Conservation (phyloP, 2,329 filamentous ascomycete species). For the Corynespora cassiicola region DNA sequence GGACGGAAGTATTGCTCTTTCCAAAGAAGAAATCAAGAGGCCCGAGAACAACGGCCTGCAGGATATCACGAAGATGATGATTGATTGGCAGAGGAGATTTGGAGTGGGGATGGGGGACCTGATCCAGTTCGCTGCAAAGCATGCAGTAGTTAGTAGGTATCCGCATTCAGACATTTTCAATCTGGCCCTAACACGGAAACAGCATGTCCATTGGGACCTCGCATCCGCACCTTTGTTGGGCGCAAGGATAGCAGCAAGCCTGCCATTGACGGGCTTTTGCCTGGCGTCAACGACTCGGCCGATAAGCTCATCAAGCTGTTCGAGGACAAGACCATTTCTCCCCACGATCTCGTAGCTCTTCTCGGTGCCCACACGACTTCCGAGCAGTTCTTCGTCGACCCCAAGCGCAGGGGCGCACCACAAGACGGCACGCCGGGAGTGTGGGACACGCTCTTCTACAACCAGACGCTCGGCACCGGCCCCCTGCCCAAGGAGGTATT, state of each 20-base stretch:
- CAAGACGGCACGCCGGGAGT: slow-evolving; percentile 40
- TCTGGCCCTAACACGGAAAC: neutral
- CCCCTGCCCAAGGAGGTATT: slow-evolving; percentile 33
- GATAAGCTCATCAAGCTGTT: slow-evolving; percentile 40
- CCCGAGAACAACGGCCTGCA: slow-evolving; percentile 29
- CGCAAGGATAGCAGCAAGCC: slow-evolving; percentile 32
- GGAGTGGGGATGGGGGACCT: slow-evolving; percentile 41
- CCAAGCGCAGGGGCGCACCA: slow-evolving; percentile 21
- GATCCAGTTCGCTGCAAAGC: slow-evolving; percentile 38
- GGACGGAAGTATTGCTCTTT: slow-evolving; percentile 32
- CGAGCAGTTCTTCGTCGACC: slow-evolving; percentile 35
- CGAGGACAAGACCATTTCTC: slow-evolving; percentile 38
- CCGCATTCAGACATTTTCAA: too few species aligned
- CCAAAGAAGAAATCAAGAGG: slow-evolving; percentile 20
- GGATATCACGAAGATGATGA: slow-evolving; percentile 17
- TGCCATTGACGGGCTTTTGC: slow-evolving; percentile 31
- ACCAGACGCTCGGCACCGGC: slow-evolving; percentile 30
- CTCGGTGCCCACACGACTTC: slow-evolving; percentile 39
- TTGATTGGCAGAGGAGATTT: slow-evolving; percentile 18
- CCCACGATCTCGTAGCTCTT: slow-evolving; percentile 38
- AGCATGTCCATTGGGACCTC: slow-evolving; percentile 39
- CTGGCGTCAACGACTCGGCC: slow-evolving; percentile 27
- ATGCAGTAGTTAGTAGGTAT: slow-evolving; percentile 31
- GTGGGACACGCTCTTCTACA: slow-evolving; percentile 41
- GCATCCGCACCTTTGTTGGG: slow-evolving; percentile 37